Evolutionary conservation across 495 filamentous ascomycete species (phyloP), one percentile per base, ranked within the genome.

Genomic region (Neurospora hispaniola): DNA sequence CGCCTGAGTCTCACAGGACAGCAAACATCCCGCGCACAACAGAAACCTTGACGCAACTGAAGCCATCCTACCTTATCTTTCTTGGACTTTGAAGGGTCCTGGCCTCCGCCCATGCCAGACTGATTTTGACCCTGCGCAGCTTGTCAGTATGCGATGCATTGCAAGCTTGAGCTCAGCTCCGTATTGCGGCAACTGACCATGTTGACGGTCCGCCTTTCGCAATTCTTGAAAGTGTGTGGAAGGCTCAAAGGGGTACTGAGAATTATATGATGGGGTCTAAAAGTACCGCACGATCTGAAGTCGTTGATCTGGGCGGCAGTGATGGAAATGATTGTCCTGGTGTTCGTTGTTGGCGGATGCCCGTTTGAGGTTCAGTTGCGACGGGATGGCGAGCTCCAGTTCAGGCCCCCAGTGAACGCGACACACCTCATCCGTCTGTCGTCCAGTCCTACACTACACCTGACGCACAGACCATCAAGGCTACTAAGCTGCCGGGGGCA

Each of bases 61-160:
- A 59, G 46, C 42, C 73, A n/a, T 72, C 84, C 72, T 86, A 97
- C 94, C 92, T 98, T 94, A 75, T 97, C 93, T 83, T 97, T 97
- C 35, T 94, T 92, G 54, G 54, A 66, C 81, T 97, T 92, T 72
- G 89, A 90, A 72, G 89, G 90, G 82, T 94, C 91, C 71, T 89
- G 89, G 72, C 92, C 82, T 59, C 87, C 90, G 74, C 92, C 92
- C 81, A 96, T 90, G 74, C 91, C 93, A 80, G 95, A 97, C 80
- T 96, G 93, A 81, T 92, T 92, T 81, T 95, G 92, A 82, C 92
- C 92, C 92, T 94, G 75, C 46, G 35, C n/a, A 62, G n/a, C 9
- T n/a, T 44, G 78, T 81, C 71, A 81, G 78, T 48, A 70, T 31
- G 39, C 35, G 54, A 18, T 66, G 7, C 27, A 66, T 66, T 35